Evolutionary conservation across 2,329 filamentous ascomycete species (phyloP).

Genomic region (Pezicula neosporulosa): DNA sequence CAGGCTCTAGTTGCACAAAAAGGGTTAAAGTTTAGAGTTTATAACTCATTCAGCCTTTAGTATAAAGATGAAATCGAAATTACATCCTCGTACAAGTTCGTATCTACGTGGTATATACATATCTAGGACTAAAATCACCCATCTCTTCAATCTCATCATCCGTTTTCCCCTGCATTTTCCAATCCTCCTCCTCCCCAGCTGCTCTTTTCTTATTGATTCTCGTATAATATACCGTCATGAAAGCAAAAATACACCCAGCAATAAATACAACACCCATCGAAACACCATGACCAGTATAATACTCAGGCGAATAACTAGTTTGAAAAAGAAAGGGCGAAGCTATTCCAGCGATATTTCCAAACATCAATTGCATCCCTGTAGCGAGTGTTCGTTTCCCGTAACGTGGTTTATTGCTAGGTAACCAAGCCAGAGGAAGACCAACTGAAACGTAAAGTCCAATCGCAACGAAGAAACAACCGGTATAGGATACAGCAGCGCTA

Average conservation of each 20-base stretch:
- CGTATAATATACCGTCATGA: conserved; percentile 21
- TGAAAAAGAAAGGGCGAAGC: neutral
- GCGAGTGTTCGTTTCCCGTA: conserved; percentile 60
- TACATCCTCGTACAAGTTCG: too few species aligned
- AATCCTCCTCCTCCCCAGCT: conserved; percentile 35
- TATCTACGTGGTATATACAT: conserved; percentile 11
- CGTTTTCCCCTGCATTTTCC: conserved; percentile 34
- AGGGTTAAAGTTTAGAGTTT: too few species aligned
- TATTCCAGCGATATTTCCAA: conserved; percentile 58
- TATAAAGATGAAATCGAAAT: too few species aligned
- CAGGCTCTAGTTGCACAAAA: too few species aligned
- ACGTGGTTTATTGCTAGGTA: conserved; percentile 52
- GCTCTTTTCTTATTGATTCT: conserved; percentile 33
- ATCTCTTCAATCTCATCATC: conserved; percentile 38
- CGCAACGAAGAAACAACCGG: conserved; percentile 58
- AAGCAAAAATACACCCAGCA: neutral
- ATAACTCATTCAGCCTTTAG: too few species aligned
- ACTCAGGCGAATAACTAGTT: neutral
- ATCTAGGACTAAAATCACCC: conserved; percentile 37
- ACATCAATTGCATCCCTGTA: conserved; percentile 54
- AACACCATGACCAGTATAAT: neutral
- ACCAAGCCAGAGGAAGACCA: conserved; percentile 29
- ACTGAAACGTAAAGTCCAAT: conserved; percentile 49
- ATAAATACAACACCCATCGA: neutral
- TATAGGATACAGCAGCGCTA: conserved; percentile 51